These are phyloP conservation scores for Nepenthes gracilis DNA, from an alignment of 148 eudicot species.

Conservation along the genomic window DNA sequence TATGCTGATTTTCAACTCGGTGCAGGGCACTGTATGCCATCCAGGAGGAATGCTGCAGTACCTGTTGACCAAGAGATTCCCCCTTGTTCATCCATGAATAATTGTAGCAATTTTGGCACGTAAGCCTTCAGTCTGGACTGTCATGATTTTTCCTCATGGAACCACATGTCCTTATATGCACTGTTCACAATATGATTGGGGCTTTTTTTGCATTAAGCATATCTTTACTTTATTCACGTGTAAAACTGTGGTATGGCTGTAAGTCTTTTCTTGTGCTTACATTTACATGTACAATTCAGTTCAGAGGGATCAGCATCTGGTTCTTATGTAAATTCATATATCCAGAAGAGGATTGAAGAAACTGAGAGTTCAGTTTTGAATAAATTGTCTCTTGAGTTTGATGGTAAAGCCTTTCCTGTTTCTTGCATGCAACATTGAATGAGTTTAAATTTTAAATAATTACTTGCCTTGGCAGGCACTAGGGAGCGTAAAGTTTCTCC, in stretches of 20 bases:
- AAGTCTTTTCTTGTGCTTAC: background rate
- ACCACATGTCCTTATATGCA: background rate
- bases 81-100: constrained; percentile 17
- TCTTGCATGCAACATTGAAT: constrained; percentile 4
- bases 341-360: constrained; percentile 34
- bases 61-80: constrained; percentile 24
- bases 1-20: constrained; percentile 18
- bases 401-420: constrained; percentile 29
- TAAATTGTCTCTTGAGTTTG: constrained; percentile 13
- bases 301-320: constrained; percentile 19
- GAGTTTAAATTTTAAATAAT: constrained; percentile 11
- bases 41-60: constrained; percentile 17
- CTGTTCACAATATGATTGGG: background rate
- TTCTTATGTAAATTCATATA: constrained; percentile 53
- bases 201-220: background rate
- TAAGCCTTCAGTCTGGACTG: constrained; percentile 11
- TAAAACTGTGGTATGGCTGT: no score
- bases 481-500: constrained; percentile 20
- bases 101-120: constrained; percentile 19
- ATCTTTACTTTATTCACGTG: background rate
- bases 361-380: constrained; percentile 20
- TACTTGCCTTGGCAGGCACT: constrained; percentile 31
- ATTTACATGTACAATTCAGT: background rate
- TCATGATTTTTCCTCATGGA: background rate
- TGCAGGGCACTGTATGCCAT: constrained; percentile 18